Conservation (phyloP, 176 grass and related monocot genomes). For the Miscanthus lutarioriparius region DNA sequence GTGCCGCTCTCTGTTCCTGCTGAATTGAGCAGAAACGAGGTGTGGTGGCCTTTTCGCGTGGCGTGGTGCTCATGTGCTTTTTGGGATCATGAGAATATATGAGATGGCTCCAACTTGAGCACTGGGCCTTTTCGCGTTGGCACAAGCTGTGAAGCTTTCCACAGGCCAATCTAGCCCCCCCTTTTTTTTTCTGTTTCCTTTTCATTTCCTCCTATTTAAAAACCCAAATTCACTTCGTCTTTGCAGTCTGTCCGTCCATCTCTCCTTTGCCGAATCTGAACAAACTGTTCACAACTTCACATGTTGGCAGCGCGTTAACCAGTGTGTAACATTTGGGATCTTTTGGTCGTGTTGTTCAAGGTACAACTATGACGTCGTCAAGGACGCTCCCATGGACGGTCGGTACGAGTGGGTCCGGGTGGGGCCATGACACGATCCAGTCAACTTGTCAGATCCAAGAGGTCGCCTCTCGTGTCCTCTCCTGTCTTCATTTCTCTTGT, state of each 20-base stretch:
- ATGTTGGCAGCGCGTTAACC: neutral
- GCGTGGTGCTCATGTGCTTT: too few relatives aligned
- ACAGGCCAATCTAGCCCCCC: neutral
- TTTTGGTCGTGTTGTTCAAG: slow-evolving; percentile 34
- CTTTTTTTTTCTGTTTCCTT: too few relatives aligned
- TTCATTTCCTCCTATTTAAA: neutral
- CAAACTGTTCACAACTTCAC: neutral
- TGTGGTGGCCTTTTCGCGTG: neutral
- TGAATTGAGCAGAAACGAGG: neutral
- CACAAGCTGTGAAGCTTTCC: slow-evolving; percentile 4
- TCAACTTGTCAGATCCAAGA: slow-evolving; percentile 35
- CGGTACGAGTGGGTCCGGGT: slow-evolving; percentile 53
- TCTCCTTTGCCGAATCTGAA: neutral
- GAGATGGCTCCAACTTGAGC: neutral
- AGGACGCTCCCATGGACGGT: slow-evolving; percentile 56
- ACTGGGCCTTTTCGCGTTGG: neutral
- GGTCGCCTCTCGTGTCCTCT: neutral
- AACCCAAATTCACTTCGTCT: neutral
- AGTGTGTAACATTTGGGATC: slow-evolving; percentile 37
- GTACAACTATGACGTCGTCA: slow-evolving; percentile 62
- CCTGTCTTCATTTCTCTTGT: slow-evolving; percentile 12
- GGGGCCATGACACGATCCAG: slow-evolving; percentile 31
- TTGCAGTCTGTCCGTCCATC: neutral
- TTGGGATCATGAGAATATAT: neutral
- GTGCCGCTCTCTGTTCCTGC: neutral